A percentile compares a stretch with the other conserved stretches of the same genome.
Conservation (phyloP, 2,329 filamentous ascomycete genomes). For the Colletotrichum scovillei region DNA sequence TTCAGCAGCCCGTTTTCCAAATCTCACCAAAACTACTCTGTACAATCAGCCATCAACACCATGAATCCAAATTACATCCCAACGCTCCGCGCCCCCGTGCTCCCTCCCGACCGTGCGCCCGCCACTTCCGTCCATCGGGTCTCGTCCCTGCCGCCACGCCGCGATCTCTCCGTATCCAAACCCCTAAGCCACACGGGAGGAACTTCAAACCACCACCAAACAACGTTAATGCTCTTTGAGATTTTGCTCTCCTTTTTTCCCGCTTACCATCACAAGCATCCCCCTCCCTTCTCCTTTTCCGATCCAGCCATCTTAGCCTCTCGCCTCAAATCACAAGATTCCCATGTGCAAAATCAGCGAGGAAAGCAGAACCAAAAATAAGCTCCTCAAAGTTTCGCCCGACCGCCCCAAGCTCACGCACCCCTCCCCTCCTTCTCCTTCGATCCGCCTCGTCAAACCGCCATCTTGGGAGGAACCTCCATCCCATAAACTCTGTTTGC, state of each 20-base stretch:
- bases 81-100: neutral
- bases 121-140: neutral
- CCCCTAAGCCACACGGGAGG: neutral
- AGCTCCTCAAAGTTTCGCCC: neutral
- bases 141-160: neutral
- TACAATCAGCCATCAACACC: neutral
- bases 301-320: neutral
- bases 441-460: conserved; percentile 10
- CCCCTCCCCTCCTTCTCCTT: neutral
- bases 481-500: neutral
- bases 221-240: neutral
- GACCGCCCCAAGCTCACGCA: neutral
- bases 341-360: neutral
- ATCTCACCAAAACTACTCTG: neutral
- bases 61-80: neutral
- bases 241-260: no score
- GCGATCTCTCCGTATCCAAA: neutral
- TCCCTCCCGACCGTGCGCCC: neutral
- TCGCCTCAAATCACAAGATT: no score
- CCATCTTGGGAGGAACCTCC: neutral
- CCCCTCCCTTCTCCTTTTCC: no score
- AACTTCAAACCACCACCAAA: neutral
- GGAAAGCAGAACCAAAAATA: neutral
- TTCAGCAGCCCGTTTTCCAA: neutral
- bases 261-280: no score